phyloP scores from a whole-genome alignment of 1,139 yeast genomes.

The Suhomyces maxii region DNA sequence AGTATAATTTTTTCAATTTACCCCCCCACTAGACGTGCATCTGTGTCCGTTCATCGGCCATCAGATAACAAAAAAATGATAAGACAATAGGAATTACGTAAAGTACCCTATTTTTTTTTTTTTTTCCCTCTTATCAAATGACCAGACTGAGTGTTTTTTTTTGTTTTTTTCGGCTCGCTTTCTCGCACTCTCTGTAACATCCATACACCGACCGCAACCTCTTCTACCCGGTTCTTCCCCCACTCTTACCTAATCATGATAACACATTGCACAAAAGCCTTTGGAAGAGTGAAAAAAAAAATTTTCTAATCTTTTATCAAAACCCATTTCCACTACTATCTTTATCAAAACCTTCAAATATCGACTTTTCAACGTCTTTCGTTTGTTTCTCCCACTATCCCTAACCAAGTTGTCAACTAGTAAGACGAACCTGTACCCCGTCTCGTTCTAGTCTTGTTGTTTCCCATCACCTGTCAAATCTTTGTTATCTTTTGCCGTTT shows the following conservation, averaged over 20 bases:
- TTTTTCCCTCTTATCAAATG: too few relatives aligned
- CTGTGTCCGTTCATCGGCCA: too few relatives aligned
- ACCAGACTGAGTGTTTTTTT: too few relatives aligned
- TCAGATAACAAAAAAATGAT: too few relatives aligned
- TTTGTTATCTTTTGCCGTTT: neutral
- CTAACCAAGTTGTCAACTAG: neutral
- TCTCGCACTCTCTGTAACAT: too few relatives aligned
- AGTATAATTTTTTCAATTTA: too few relatives aligned
- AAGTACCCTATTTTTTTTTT: too few relatives aligned
- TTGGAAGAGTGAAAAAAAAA: constrained; percentile 8
- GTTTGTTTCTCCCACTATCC: neutral
- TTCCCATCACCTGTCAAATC: neutral
- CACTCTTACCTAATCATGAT: constrained; percentile 1
- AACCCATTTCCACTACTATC: constrained; percentile 7
- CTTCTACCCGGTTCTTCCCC: neutral
- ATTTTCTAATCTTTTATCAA: constrained; percentile 12
- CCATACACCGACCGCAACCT: neutral
- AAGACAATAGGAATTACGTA: too few relatives aligned
- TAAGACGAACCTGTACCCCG: neutral
- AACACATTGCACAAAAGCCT: constrained; percentile 11
- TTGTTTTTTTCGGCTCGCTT: too few relatives aligned
- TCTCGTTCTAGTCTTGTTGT: neutral
- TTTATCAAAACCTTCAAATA: neutral
- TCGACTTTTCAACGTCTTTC: constrained; percentile 2
- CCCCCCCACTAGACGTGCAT: too few relatives aligned